phyloP scores from a whole-genome alignment of 331 rosid species.

The Spiraea crenata region DNA sequence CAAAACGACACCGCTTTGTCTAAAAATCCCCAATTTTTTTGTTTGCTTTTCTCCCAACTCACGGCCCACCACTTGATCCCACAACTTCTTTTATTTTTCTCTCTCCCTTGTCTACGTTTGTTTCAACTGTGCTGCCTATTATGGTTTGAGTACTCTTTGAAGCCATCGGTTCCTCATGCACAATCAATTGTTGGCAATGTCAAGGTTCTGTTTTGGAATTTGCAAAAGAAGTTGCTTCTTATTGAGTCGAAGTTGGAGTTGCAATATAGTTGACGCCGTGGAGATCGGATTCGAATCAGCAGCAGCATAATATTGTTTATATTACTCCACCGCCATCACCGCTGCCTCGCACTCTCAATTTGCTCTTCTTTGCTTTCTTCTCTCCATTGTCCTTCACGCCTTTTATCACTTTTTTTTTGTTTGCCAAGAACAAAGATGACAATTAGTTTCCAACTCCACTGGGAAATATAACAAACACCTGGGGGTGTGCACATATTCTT shows the following conservation, averaged over 20 bases:
- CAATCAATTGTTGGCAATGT: constrained; percentile 11
- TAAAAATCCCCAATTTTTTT: too few relatives aligned
- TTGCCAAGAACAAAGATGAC: not conserved
- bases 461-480: not conserved
- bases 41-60: too few relatives aligned
- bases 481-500: too few relatives aligned
- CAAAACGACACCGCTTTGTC: too few relatives aligned
- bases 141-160: constrained; percentile 88
- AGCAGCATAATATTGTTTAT: not conserved
- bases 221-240: constrained; percentile 19
- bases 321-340: not conserved
- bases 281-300: not conserved
- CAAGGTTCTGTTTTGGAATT: constrained; percentile 17
- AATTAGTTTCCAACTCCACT: not conserved
- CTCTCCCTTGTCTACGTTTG: constrained; percentile 73
- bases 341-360: not conserved
- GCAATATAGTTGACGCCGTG: constrained; percentile 13
- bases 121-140: constrained; percentile 88
- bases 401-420: too few relatives aligned
- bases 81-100: too few relatives aligned
- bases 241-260: constrained; percentile 17
- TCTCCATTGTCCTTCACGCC: too few relatives aligned
- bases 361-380: too few relatives aligned
- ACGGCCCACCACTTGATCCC: too few relatives aligned
- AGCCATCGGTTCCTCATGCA: constrained; percentile 50